Evolutionary conservation across 2,329 filamentous ascomycete genomes (phyloP).

Genomic region (Stylonectria norvegica): DNA sequence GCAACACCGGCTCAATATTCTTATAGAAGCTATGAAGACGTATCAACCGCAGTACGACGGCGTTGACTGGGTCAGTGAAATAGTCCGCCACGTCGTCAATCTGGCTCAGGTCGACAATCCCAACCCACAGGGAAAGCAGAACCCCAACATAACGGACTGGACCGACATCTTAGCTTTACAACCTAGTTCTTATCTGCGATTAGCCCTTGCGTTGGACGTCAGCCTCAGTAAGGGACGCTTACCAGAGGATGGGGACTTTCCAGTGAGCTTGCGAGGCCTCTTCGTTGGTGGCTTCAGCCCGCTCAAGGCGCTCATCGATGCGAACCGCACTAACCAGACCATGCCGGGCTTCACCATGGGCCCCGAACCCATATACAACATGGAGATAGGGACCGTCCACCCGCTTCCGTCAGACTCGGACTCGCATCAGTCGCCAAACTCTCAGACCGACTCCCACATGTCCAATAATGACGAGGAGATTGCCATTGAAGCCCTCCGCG

Average conservation of each 20-base stretch:
- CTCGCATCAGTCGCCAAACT: conserved; percentile 16
- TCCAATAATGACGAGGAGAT: conserved; percentile 13
- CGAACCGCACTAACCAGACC: conserved; percentile 15
- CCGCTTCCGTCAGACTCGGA: conserved; percentile 10
- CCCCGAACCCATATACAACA: background rate
- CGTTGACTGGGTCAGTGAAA: conserved; percentile 43
- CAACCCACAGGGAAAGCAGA: conserved; percentile 10
- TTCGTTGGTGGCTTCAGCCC: conserved; percentile 38
- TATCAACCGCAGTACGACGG: conserved; percentile 46
- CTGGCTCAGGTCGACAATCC: conserved; percentile 38
- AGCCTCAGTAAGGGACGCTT: conserved; percentile 41
- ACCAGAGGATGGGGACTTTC: conserved; percentile 40
- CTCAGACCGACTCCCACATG: conserved; percentile 18
- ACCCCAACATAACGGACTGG: conserved; percentile 36
- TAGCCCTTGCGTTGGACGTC: conserved; percentile 43
- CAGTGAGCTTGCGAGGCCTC: conserved; percentile 35
- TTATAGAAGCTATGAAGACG: conserved; percentile 44
- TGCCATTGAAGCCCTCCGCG: conserved; percentile 10
- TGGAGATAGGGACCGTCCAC: background rate
- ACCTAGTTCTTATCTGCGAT: conserved; percentile 39
- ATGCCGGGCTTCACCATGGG: background rate
- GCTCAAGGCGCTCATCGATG: conserved; percentile 30
- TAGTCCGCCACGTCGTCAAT: conserved; percentile 42
- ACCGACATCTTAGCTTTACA: conserved; percentile 40
- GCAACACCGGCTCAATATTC: conserved; percentile 42